phyloP scores from a whole-genome alignment of 306 rosid species.

The Dryas drummondii region DNA sequence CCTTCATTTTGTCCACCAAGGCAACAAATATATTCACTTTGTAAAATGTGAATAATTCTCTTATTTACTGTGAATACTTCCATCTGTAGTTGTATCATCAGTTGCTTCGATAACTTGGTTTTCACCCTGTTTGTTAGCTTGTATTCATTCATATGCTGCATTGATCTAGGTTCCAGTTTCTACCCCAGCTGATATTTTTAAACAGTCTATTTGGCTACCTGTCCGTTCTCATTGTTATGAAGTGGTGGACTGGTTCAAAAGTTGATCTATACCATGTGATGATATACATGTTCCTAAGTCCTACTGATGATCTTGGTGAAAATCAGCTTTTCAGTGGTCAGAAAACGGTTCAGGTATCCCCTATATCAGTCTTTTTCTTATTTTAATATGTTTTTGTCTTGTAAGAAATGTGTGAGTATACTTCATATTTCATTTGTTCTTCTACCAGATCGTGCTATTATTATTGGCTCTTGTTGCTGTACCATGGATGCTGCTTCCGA shows the following conservation, averaged over 20 bases:
- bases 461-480: slow-evolving; percentile 79
- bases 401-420: slow-evolving; percentile 13
- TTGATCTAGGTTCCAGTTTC: slow-evolving; percentile 81
- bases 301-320: slow-evolving; percentile 86
- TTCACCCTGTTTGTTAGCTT: slow-evolving; percentile 11
- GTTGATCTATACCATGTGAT: slow-evolving; percentile 89
- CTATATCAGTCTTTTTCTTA: slow-evolving; percentile 1
- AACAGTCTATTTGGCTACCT: slow-evolving; percentile 92
- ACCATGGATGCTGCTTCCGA: slow-evolving; percentile 99
- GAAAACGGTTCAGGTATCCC: slow-evolving; percentile 71
- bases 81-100: slow-evolving; percentile 16
- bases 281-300: slow-evolving; percentile 98
- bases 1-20: not conserved
- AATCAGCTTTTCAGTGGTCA: slow-evolving; percentile 93
- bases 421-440: slow-evolving; percentile 17
- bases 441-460: slow-evolving; percentile 66
- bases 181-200: slow-evolving; percentile 89
- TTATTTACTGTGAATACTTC: slow-evolving; percentile 9
- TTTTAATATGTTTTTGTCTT: not conserved
- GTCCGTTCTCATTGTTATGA: slow-evolving; percentile 70
- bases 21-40: not conserved
- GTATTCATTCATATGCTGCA: slow-evolving; percentile 25
- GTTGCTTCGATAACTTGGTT: not conserved
- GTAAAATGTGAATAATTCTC: slow-evolving; percentile 6
- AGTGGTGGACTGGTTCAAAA: slow-evolving; percentile 96